Conservation (phyloP, 1,284 basidiomycete species). For the Apiotrichum brassicae region DNA sequence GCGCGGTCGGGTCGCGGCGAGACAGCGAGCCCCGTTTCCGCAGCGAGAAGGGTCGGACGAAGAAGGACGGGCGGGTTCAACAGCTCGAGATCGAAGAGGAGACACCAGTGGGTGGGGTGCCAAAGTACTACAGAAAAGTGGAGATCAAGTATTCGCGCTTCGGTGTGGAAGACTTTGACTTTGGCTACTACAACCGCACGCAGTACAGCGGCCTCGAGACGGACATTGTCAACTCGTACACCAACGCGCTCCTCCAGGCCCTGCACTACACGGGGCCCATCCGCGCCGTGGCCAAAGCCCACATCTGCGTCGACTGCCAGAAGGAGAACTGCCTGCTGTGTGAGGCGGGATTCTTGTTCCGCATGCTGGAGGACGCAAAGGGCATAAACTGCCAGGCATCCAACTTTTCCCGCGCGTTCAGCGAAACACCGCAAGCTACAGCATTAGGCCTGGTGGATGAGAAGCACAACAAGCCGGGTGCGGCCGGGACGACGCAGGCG, state of each 20-base stretch:
- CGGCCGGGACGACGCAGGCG: conserved; percentile 61
- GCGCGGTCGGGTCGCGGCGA: conserved; percentile 27
- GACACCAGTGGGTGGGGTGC: conserved; percentile 53
- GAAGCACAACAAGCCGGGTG: too few species aligned
- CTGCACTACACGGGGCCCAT: conserved; percentile 79
- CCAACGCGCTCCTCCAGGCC: conserved; percentile 84
- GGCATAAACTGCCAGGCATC: conserved; percentile 94
- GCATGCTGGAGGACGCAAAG: conserved; percentile 91
- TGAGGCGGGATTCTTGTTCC: conserved; percentile 88
- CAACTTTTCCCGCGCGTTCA: conserved; percentile 92
- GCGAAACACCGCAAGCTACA: conserved; percentile 66
- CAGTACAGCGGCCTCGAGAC: conserved; percentile 89
- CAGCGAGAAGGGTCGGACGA: conserved; percentile 61
- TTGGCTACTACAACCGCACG: conserved; percentile 92
- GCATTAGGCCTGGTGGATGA: conserved; percentile 82
- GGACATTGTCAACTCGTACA: conserved; percentile 95
- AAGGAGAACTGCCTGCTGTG: conserved; percentile 90
- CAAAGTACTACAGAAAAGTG: conserved; percentile 79
- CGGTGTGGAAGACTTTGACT: conserved; percentile 98
- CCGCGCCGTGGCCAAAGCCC: conserved; percentile 76
- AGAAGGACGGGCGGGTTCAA: conserved; percentile 36
- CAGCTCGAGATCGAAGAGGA: conserved; percentile 23
- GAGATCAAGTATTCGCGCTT: conserved; percentile 99
- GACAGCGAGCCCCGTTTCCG: conserved; percentile 63
- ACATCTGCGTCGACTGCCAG: conserved; percentile 78